phyloP scores from a whole-genome alignment of 345 rosid species.

The Limnanthes douglasii region DNA sequence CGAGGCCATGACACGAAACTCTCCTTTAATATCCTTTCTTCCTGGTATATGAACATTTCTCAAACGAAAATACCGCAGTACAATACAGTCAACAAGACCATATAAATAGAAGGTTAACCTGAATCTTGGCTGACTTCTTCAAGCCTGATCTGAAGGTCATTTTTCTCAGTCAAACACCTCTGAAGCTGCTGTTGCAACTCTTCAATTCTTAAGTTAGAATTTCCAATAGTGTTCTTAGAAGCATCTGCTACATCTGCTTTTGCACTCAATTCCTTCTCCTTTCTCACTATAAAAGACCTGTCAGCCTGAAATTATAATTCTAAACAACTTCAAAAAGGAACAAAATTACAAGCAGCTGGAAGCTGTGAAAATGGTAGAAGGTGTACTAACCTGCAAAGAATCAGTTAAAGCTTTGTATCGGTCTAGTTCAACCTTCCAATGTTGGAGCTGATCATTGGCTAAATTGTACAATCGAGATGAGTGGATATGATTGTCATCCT shows the following conservation, averaged over 20 bases:
- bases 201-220: slow-evolving; percentile 40
- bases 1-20: slow-evolving; percentile 81
- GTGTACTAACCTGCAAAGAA: slow-evolving; percentile 52
- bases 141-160: slow-evolving; percentile 71
- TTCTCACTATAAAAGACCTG: slow-evolving; percentile 50
- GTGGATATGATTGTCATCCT: slow-evolving; percentile 63
- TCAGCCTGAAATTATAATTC: slow-evolving; percentile 48
- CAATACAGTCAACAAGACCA: not conserved
- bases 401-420: slow-evolving; percentile 46
- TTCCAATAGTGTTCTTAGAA: slow-evolving; percentile 30
- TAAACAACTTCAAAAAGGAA: slow-evolving; percentile 11
- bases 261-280: slow-evolving; percentile 62
- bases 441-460: slow-evolving; percentile 72
- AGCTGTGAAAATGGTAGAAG: slow-evolving; percentile 9
- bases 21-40: slow-evolving; percentile 70
- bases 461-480: slow-evolving; percentile 51
- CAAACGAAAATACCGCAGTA: slow-evolving; percentile 6
- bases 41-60: slow-evolving; percentile 28
- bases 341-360: slow-evolving; percentile 6
- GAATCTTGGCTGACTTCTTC: slow-evolving; percentile 82
- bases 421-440: slow-evolving; percentile 62
- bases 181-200: slow-evolving; percentile 64
- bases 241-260: slow-evolving; percentile 57
- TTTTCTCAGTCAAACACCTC: slow-evolving; percentile 63
- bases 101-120: slow-evolving; percentile 21